Evolutionary conservation across 2,329 filamentous ascomycete species (phyloP).

Genomic region (Calonectria leucothoes): DNA sequence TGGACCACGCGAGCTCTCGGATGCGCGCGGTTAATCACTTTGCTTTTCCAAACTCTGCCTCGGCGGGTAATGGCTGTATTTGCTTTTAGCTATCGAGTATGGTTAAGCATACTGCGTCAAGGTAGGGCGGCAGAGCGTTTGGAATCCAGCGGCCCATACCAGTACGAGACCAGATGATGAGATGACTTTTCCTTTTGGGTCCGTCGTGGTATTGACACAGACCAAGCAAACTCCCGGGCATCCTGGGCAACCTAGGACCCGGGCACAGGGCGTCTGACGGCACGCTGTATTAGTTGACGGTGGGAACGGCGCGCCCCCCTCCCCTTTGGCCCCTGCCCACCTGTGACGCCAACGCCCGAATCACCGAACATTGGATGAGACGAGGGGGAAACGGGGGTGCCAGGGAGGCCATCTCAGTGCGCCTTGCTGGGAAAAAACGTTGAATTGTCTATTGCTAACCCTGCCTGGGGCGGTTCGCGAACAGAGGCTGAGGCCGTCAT

Average conservation of each 20-base stretch:
- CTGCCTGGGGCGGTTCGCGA: slow-evolving; percentile 3
- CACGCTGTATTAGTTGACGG: slow-evolving; percentile 26
- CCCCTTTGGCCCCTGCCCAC: slow-evolving; percentile 28
- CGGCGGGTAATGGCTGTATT: not conserved
- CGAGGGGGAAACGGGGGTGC: slow-evolving; percentile 26
- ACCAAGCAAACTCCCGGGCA: slow-evolving; percentile 8
- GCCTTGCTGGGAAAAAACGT: not conserved
- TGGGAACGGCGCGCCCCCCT: slow-evolving; percentile 30
- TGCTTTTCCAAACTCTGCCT: slow-evolving; percentile 3
- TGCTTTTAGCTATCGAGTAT: not conserved
- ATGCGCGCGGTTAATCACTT: slow-evolving; percentile 3
- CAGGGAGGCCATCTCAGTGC: slow-evolving; percentile 21
- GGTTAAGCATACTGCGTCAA: not conserved
- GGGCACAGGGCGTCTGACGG: slow-evolving; percentile 25
- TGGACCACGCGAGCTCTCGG: slow-evolving; percentile 35
- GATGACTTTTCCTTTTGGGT: not conserved
- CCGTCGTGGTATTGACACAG: not conserved
- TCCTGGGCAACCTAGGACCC: slow-evolving; percentile 4
- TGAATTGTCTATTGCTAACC: slow-evolving; percentile 8
- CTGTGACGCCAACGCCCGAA: slow-evolving; percentile 42
- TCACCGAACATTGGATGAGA: slow-evolving; percentile 38
- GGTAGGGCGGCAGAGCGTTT: not conserved
- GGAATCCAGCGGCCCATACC: not conserved
- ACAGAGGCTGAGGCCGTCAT: slow-evolving; percentile 5
- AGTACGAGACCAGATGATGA: not conserved